These are phyloP conservation scores for Anastatica hierochuntica DNA, from an alignment of 345 rosid species.

Conservation along the genomic window DNA sequence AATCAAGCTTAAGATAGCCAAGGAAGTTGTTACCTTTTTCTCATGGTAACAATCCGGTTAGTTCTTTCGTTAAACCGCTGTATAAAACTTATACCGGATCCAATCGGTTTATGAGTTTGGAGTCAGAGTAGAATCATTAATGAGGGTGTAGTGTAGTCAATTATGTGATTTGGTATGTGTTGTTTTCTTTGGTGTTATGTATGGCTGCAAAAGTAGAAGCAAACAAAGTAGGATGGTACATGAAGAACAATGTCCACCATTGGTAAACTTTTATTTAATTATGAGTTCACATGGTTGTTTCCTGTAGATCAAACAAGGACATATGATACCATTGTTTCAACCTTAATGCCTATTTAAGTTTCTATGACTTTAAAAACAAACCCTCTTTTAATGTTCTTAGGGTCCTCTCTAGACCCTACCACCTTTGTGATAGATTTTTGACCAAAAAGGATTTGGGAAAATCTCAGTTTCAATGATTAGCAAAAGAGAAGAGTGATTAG, in stretches of 20 bases:
- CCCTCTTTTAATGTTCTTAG: conserved; percentile 6
- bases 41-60: conserved; percentile 7
- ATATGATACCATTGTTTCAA: conserved; percentile 20
- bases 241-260: conserved; percentile 20
- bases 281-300: conserved; percentile 26
- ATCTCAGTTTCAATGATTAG: no score
- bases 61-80: conserved; percentile 4
- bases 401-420: conserved; percentile 22
- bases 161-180: conserved; percentile 18
- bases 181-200: conserved; percentile 15
- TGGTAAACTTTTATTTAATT: conserved; percentile 11
- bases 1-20: no score
- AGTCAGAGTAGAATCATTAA: background rate
- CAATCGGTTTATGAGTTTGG: no score
- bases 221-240: conserved; percentile 22
- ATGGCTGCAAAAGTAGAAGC: conserved; percentile 27
- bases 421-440: conserved; percentile 5
- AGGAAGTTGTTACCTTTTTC: background rate
- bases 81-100: no score
- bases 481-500: conserved; percentile 14
- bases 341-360: conserved; percentile 16
- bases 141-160: conserved; percentile 9
- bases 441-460: no score
- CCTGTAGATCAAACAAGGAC: conserved; percentile 30
- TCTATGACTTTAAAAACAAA: conserved; percentile 20